Evolutionary conservation across 805 yeast species (phyloP), one percentile per base, ranked within the genome.

Genomic region (Candida arabinofermentans): DNA sequence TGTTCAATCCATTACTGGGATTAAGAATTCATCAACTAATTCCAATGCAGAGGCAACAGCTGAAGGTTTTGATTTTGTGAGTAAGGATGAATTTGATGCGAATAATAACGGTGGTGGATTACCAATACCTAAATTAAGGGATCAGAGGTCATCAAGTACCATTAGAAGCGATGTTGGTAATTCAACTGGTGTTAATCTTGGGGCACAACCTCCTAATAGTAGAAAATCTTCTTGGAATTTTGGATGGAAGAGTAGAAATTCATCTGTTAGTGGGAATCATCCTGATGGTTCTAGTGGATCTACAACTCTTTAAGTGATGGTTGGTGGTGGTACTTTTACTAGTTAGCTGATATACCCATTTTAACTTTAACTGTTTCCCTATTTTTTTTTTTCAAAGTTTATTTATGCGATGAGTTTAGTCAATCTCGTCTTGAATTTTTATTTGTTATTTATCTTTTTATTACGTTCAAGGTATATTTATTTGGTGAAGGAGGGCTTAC

Each of bases 11-110:
- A 24, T 24, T 17, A 12, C 29, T 5, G 29, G 21, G 16, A 21
- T 13, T 14, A 17, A 24, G 19, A 19, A 8, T 9, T 7, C 17
- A 10, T 18, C 18, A n/a, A 16, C 27, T n/a, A 2, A 31, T 18
- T 36, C 32, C 7, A 26, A 12, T 16, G 37, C 24, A 22, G 33
- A 32, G 23, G 9, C 6, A 29, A 12, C 33, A 13, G 22, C 40
- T 27, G 68, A 59, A 24, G 81, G 70, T 27, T 75, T 67, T 57
- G 79, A 74, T 42, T 57, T 76, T 22, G 74, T 76, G 33, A 74
- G 67, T 29, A 55, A 55, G 35, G 61, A 55, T 17, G 66, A 58
- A 34, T 34, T 55, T 23, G 42, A 40, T 16, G 47, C 45, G 17
- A 47, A 36, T 31, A 35, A 36, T 24, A 7, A 31, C 2, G 46